phyloP scores from a whole-genome alignment of 257 asterid genomes.

The Ballota nigra region DNA sequence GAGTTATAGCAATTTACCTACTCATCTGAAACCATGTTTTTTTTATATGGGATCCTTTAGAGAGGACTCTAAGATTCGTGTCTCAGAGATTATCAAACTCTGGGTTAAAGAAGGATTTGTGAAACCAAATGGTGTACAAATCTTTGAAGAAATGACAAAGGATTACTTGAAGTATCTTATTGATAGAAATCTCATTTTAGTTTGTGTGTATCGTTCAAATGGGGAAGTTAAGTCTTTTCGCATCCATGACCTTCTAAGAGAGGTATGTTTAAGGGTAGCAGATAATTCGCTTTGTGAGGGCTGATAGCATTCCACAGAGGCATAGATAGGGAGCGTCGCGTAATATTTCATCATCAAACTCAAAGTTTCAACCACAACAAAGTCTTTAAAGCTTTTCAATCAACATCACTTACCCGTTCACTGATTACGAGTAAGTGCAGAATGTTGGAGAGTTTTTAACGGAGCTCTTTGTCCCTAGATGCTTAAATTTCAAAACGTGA shows the following conservation, averaged over 20 bases:
- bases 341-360: not conserved
- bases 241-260: constrained; percentile 1
- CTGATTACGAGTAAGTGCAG: not conserved
- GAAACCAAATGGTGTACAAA: not conserved
- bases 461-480: not conserved
- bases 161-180: not conserved
- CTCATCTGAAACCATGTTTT: constrained; percentile 9
- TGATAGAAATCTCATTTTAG: not conserved
- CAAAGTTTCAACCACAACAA: not conserved
- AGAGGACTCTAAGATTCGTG: not conserved
- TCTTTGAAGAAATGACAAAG: not conserved
- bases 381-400: not conserved
- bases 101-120: constrained; percentile 14
- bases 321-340: not conserved
- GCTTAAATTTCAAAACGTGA: not conserved
- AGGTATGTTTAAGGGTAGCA: not conserved
- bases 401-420: not conserved
- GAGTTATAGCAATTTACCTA: constrained; percentile 1
- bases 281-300: not conserved
- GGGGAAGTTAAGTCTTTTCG: not conserved
- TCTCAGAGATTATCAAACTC: not conserved
- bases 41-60: constrained; percentile 8
- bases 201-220: not conserved
- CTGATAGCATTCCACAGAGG: not conserved
- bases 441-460: not conserved